Evolutionary conservation across 1,284 basidiomycete genomes (phyloP), one percentile per base, ranked within the genome.

Genomic region (Xerocomus cyaneibrunnescens): DNA sequence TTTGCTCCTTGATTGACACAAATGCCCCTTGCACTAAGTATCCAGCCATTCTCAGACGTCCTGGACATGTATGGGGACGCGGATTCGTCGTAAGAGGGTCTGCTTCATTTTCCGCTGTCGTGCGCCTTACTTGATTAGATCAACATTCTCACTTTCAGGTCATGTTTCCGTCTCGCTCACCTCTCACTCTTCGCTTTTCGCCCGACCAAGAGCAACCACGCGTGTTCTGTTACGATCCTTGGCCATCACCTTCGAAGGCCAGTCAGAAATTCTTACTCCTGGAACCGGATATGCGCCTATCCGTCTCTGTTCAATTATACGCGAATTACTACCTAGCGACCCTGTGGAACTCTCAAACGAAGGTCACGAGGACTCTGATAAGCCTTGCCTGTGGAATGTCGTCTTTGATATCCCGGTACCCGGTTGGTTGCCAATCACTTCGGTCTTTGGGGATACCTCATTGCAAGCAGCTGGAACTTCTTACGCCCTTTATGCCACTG

Each of bases 141-240:
- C 83, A 50, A 82, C 84, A 2, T 92, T 89, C 67, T 89, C 89
- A 13, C 75, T 92, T 48, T 87, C 88, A 14, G 89, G 89, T 8
- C 77, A 89, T 66, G 73, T 92, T 19, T 72, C 78, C 17, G 72
- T 92, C 41, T 75, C 81, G 0, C 59, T 89, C 30, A 68, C 75
- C 12, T 74, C 84, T 4, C 68, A 76, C 7, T 72, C 65, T 51
- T 79, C 77, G 22, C 61, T 80, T 43, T 80, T 85, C 57, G 75
- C 75, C 52, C 74, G 73, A 52, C 74, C 75, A 51, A 74, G 73
- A 56, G 67, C 76, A 5, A 53, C 57, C 9, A 65, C 76, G 6
- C 78, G 74, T 36, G 64, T 86, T 38, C 66, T 85, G 9, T 75
- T 92, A 21, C 77, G 81, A 54, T 91, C 89, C 3, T 72, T 92